Evolutionary conservation across 345 rosid species (phyloP).

Genomic region (Mercurialis annua): DNA sequence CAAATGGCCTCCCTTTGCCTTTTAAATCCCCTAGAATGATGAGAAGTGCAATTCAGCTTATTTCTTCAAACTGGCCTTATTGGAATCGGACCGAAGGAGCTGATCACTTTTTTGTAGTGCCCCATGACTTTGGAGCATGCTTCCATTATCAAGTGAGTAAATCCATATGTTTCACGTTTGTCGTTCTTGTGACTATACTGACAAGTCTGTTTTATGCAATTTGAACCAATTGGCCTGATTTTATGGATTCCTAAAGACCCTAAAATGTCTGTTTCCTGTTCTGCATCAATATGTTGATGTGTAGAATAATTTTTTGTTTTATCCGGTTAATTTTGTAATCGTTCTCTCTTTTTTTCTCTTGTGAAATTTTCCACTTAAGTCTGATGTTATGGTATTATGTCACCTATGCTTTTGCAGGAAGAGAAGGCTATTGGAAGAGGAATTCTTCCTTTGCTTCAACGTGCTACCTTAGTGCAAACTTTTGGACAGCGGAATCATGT

Average conservation of each 20-base stretch:
- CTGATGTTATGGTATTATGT: not conserved
- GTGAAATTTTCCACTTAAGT: not conserved
- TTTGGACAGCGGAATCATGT: constrained; percentile 96
- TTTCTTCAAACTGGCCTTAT: constrained; percentile 35
- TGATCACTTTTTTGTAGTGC: constrained; percentile 35
- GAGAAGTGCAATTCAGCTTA: constrained; percentile 32
- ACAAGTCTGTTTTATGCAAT: not conserved
- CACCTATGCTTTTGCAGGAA: constrained; percentile 43
- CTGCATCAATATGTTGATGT: not conserved
- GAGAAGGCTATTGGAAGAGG: constrained; percentile 90
- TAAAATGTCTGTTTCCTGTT: not conserved
- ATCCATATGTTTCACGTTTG: not conserved
- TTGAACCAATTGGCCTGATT: constrained; percentile 8
- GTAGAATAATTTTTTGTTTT: not conserved
- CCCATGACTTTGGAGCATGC: constrained; percentile 36
- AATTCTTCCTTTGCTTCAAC: constrained; percentile 69
- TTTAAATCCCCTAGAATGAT: constrained; percentile 36
- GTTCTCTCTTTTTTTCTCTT: not conserved
- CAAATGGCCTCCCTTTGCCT: constrained; percentile 38
- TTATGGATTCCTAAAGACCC: not conserved
- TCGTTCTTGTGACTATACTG: not conserved
- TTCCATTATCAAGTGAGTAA: constrained; percentile 24
- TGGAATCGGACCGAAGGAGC: constrained; percentile 30
- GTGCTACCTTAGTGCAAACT: constrained; percentile 89
- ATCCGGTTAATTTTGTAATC: not conserved